Conservation (phyloP, 495 filamentous ascomycete species). For the Lepidopterella palustris region DNA sequence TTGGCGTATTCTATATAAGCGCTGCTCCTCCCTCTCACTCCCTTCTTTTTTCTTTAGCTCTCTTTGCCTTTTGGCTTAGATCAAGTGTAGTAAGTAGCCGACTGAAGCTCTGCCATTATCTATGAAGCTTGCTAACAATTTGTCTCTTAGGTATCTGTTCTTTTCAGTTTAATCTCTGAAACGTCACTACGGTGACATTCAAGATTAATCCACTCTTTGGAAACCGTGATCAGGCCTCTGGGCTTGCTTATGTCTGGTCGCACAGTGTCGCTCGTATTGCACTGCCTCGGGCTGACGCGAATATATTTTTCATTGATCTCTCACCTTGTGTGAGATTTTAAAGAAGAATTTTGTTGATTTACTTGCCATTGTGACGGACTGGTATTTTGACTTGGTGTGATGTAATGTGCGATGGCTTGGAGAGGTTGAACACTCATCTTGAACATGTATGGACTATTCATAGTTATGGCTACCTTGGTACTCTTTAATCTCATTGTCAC, state of each 20-base stretch:
- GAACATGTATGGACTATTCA: no score
- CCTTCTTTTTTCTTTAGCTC: background rate
- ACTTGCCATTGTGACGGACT: background rate
- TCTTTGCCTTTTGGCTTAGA: slow-evolving; percentile 35
- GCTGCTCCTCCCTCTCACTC: background rate
- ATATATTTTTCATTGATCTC: slow-evolving; percentile 4
- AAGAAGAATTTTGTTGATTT: background rate
- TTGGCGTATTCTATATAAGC: background rate
- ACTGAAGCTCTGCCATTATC: no score
- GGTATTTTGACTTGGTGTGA: no score
- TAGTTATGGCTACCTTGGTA: no score
- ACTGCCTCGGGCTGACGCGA: slow-evolving; percentile 10
- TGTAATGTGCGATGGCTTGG: no score
- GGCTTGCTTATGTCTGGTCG: slow-evolving; percentile 1
- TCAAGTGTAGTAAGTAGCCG: slow-evolving; percentile 38
- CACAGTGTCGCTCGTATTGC: slow-evolving; percentile 11
- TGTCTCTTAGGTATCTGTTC: no score
- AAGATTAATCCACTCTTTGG: slow-evolving; percentile 6
- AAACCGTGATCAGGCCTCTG: background rate
- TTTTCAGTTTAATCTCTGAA: slow-evolving; percentile 8
- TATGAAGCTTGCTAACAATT: no score
- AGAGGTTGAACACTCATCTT: no score
- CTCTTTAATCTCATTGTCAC: no score
- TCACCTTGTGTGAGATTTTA: slow-evolving; percentile 1
- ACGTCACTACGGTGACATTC: background rate